Base-by-base conservation (phyloP, 2,329 filamentous ascomycete genomes). In the Pleoardoris graminearum region DNA sequence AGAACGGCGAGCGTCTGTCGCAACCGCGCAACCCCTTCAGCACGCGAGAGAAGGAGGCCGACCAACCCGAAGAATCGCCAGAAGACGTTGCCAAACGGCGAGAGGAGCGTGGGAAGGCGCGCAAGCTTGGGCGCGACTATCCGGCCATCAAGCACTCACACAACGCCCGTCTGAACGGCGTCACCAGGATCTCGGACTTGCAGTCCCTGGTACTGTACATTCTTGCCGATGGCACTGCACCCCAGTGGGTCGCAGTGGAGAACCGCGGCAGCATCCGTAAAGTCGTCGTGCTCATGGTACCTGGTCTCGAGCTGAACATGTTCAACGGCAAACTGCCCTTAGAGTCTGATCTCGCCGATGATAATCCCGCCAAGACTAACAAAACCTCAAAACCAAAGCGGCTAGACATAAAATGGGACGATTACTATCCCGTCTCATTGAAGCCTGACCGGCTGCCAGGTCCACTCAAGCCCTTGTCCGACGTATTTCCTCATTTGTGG, bases 401-500 rank as follows among this genome's bases (percentile, higher is more conserved):
- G 50, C 32, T 72, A 41, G 64, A 66, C 36, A 66, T 73, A n/a
- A 72, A 74, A 23, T 77, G 77, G 21, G 77, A 81, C 59, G 77
- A 81, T 54, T 81, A 77, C 59, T 79, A 81, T 55, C 79, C 79
- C 11, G 66, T 65, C 29, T 74, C 66, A 46, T 71, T 82, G n/a
- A 68, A 61, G n/a, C 50, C 65, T 25, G 64, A 73, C 30, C 72
- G 70, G 38, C 52, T 82, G 19, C 76, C 79, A 8, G 63, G 65
- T 17, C 62, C 74, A 5, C 59, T 81, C 33, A 73, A 84, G 67
- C 85, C 86, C 1, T 83, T 97, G 53, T 85, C 88, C 35, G 84
- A 90, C 53, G 89, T 97, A 70, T 97, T 99, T 60, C 80, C 86
- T 7, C 88, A 94, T 64, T 77, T 97, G 33, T 97, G 94, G 91